Conservation (phyloP, 2,329 filamentous ascomycete genomes). For the Paecilomyces sp. region DNA sequence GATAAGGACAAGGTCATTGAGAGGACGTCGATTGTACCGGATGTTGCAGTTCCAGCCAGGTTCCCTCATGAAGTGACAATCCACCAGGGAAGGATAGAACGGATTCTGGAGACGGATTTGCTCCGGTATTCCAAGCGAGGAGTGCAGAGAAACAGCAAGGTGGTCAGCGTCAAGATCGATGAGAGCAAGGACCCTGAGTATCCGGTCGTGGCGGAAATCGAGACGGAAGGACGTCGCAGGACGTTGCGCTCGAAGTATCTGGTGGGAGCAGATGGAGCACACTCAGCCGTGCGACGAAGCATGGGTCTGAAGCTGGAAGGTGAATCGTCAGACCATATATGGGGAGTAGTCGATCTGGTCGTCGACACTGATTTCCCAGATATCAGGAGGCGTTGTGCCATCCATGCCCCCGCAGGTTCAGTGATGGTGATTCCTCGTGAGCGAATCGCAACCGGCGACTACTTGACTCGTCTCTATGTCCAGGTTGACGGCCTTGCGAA, state of each 20-base stretch:
- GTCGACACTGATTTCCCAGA: constrained; percentile 69
- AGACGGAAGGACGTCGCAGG: constrained; percentile 18
- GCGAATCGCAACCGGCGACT: constrained; percentile 53
- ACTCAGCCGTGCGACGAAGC: constrained; percentile 58
- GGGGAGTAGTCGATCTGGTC: constrained; percentile 70
- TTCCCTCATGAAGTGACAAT: constrained; percentile 65
- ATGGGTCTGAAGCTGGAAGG: constrained; percentile 49
- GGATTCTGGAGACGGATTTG: constrained; percentile 61
- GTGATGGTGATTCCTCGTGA: constrained; percentile 76
- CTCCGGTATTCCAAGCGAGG: constrained; percentile 50
- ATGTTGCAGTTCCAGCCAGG: constrained; percentile 58
- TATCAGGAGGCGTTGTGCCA: constrained; percentile 72
- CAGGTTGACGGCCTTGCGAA: constrained; percentile 29
- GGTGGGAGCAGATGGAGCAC: constrained; percentile 64
- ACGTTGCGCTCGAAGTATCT: constrained; percentile 60
- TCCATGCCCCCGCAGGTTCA: constrained; percentile 66
- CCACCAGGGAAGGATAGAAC: constrained; percentile 66
- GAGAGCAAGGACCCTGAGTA: constrained; percentile 36
- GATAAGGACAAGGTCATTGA: constrained; percentile 48
- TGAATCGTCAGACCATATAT: constrained; percentile 64
- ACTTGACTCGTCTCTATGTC: constrained; percentile 62
- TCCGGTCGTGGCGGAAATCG: constrained; percentile 26
- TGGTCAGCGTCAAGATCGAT: constrained; percentile 55
- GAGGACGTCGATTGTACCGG: constrained; percentile 49
- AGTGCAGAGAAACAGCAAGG: constrained; percentile 60